Percentiles rank a stretch among this genome's conserved stretches.
phyloP scores from a whole-genome alignment of 108 stramenopile genomes.

The Fistulifera pelliculosa region DNA sequence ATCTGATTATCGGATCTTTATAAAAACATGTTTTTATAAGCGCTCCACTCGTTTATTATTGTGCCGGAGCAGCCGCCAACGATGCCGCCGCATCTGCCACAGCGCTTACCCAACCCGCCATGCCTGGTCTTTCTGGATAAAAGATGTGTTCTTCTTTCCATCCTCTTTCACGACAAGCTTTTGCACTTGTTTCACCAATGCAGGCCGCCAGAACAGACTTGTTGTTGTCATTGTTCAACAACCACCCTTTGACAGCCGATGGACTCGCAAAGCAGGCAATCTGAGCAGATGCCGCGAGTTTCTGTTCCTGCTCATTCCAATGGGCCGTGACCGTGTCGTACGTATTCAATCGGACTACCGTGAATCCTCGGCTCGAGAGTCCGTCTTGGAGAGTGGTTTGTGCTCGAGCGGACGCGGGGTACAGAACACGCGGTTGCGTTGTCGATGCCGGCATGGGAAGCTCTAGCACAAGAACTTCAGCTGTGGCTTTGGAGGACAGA shows the following conservation, averaged over 20 bases:
- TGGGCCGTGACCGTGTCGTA: constrained; percentile 76
- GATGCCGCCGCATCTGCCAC: constrained; percentile 24
- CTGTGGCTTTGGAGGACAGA: constrained; percentile 72
- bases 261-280: constrained; percentile 80
- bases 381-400: constrained; percentile 52
- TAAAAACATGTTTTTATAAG: too few species aligned
- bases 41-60: too few species aligned
- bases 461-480: constrained; percentile 50
- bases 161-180: constrained; percentile 43
- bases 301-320: constrained; percentile 45
- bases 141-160: constrained; percentile 60
- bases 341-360: constrained; percentile 62
- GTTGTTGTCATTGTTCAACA: constrained; percentile 45
- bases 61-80: not conserved
- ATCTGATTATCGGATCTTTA: too few species aligned
- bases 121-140: constrained; percentile 75
- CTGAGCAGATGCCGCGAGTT: constrained; percentile 26
- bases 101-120: constrained; percentile 65
- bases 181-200: constrained; percentile 77
- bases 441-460: constrained; percentile 21
- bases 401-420: constrained; percentile 78
- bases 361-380: constrained; percentile 47
- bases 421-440: constrained; percentile 38
- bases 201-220: constrained; percentile 61
- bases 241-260: constrained; percentile 76